Evolutionary conservation across 352 stramenopile genomes (phyloP).

Genomic region (Halophytophthora polymorphica): DNA sequence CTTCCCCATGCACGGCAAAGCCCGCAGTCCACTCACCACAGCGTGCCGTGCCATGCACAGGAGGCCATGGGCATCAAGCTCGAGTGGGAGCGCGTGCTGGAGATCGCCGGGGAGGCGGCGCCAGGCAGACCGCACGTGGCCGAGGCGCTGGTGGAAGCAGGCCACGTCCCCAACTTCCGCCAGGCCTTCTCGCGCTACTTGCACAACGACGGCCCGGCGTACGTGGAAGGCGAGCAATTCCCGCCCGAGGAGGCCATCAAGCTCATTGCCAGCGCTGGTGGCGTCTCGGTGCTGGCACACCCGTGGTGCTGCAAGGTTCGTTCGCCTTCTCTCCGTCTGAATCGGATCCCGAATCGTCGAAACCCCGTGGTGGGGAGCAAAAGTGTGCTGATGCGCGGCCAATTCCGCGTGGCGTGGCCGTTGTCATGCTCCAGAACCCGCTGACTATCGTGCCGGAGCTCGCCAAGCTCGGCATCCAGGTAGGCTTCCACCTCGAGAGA

Average conservation of each 20-base stretch:
- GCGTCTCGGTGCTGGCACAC: slow-evolving; percentile 80
- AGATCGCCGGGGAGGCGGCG: slow-evolving; percentile 82
- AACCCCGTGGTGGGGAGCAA: not conserved
- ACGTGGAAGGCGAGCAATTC: slow-evolving; percentile 83
- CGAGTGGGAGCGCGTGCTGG: slow-evolving; percentile 73
- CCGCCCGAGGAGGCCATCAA: slow-evolving; percentile 85
- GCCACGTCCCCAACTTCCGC: slow-evolving; percentile 72
- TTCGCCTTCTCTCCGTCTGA: not conserved
- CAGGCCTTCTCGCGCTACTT: slow-evolving; percentile 81
- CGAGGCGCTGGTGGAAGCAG: slow-evolving; percentile 71
- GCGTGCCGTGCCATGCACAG: slow-evolving; percentile 21
- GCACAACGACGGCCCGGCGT: slow-evolving; percentile 79
- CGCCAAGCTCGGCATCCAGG: slow-evolving; percentile 72
- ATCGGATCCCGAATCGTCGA: not conserved
- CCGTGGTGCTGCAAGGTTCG: slow-evolving; percentile 82
- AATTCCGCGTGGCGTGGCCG: not conserved
- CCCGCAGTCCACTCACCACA: not conserved
- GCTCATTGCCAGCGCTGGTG: slow-evolving; percentile 75
- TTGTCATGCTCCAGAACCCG: slow-evolving; percentile 37
- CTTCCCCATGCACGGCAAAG: not conserved
- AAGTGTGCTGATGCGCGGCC: not conserved
- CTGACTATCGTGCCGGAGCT: slow-evolving; percentile 66
- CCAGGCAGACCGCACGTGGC: slow-evolving; percentile 76
- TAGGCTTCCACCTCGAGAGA: slow-evolving; percentile 8
- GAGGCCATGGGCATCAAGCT: slow-evolving; percentile 80